phyloP scores from a whole-genome alignment of 257 asterid species.

The Plantago elongata region DNA sequence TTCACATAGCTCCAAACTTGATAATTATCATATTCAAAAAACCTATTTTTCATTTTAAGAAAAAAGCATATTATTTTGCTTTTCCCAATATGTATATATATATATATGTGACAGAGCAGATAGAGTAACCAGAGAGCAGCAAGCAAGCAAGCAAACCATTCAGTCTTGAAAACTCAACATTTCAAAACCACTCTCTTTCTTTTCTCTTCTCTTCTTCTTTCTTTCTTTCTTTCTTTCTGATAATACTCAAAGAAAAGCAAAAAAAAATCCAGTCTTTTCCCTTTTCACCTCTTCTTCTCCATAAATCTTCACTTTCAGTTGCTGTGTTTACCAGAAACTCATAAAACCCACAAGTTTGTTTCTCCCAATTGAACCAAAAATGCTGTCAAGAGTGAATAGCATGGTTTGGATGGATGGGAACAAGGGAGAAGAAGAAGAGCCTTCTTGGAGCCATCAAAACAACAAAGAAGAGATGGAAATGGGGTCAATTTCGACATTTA shows the following conservation, averaged over 20 bases:
- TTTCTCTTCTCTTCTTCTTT: constrained; percentile 17
- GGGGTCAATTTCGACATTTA: constrained; percentile 53
- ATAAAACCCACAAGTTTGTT: too few species aligned
- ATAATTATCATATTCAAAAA: neutral
- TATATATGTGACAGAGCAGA: neutral
- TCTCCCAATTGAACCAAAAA: constrained; percentile 9
- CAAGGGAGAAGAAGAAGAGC: constrained; percentile 38
- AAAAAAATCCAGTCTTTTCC: constrained; percentile 20
- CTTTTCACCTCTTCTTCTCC: constrained; percentile 24
- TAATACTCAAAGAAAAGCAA: neutral
- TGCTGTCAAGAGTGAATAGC: constrained; percentile 63
- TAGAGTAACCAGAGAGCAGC: constrained; percentile 2
- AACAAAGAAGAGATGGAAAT: constrained; percentile 46
- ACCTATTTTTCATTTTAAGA: neutral
- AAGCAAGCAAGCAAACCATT: constrained; percentile 9
- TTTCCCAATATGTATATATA: neutral
- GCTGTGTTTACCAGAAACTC: neutral
- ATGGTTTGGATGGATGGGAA: constrained; percentile 71
- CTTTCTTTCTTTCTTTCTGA: constrained; percentile 19
- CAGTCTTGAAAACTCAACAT: constrained; percentile 28
- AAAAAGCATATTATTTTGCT: neutral
- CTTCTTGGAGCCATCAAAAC: constrained; percentile 38
- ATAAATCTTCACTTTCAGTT: neutral
- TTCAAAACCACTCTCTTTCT: constrained; percentile 11
- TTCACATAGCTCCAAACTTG: constrained; percentile 12